A percentile compares a stretch with the other conserved stretches of the same genome.
Conservation (phyloP, 352 stramenopile species). For the Phytophthora colocasiae region DNA sequence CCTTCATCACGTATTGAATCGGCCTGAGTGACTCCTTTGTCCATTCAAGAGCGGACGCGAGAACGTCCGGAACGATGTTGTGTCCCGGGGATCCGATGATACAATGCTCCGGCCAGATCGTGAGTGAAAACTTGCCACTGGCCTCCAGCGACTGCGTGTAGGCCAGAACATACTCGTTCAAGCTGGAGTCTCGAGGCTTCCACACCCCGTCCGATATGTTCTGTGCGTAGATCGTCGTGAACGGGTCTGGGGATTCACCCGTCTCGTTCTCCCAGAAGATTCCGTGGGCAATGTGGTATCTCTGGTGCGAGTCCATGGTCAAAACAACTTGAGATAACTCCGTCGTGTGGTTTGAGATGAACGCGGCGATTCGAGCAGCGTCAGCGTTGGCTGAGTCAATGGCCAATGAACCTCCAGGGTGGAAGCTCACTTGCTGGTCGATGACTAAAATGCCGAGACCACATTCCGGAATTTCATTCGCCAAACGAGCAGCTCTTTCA, state of each 20-base stretch:
- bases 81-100: conserved; percentile 91
- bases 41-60: conserved; percentile 86
- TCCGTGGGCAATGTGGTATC: conserved; percentile 94
- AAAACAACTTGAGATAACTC: conserved; percentile 87
- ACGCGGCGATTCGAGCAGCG: conserved; percentile 81
- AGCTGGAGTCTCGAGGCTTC: conserved; percentile 55
- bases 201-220: conserved; percentile 73
- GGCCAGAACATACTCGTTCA: conserved; percentile 84
- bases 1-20: conserved; percentile 92
- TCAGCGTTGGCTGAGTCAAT: conserved; percentile 91
- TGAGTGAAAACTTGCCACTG: conserved; percentile 88
- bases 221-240: conserved; percentile 90
- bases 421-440: conserved; percentile 95
- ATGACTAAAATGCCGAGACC: conserved; percentile 89
- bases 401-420: conserved; percentile 92
- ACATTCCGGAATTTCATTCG: conserved; percentile 39
- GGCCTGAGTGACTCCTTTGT: conserved; percentile 53
- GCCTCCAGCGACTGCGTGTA: conserved; percentile 90
- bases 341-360: conserved; percentile 75
- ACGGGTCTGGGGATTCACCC: conserved; percentile 79
- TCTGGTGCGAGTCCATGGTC: conserved; percentile 96
- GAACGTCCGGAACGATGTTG: conserved; percentile 81
- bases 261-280: conserved; percentile 90
- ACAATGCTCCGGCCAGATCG: conserved; percentile 97
- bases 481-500: conserved; percentile 34